Conservation (phyloP, 148 eudicot species). For the Polygonum maritimum region DNA sequence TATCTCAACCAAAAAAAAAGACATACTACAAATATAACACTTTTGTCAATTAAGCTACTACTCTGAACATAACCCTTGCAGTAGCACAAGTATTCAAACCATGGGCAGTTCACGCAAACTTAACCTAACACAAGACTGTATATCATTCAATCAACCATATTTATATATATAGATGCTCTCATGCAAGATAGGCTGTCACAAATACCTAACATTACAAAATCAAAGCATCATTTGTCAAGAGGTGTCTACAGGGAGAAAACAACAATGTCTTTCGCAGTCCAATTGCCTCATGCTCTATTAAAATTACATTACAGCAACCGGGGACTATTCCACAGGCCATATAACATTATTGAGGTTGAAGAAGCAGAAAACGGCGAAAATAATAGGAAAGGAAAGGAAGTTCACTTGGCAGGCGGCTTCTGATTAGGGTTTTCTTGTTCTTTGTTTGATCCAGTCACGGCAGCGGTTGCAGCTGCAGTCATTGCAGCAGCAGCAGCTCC, state of each 20-base stretch:
- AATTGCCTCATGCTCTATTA: neutral
- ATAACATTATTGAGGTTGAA: neutral
- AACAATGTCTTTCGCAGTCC: neutral
- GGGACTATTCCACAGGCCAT: neutral
- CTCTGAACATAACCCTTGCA: too few species aligned
- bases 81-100: neutral
- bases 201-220: neutral
- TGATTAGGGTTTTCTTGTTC: conserved; percentile 38
- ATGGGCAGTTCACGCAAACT: neutral
- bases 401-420: conserved; percentile 43
- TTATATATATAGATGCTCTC: neutral
- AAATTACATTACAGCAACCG: neutral
- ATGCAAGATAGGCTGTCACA: neutral
- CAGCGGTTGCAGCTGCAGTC: conserved; percentile 88
- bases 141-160: neutral
- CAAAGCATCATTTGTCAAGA: neutral
- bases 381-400: neutral
- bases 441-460: conserved; percentile 56
- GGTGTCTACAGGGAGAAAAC: neutral
- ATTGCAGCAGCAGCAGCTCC: conserved; percentile 90
- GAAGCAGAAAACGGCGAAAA: neutral
- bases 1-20: too few species aligned
- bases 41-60: too few species aligned
- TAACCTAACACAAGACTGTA: neutral
- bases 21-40: too few species aligned